Evolutionary conservation across 345 rosid species (phyloP).

Genomic region (Anacardium occidentale): DNA sequence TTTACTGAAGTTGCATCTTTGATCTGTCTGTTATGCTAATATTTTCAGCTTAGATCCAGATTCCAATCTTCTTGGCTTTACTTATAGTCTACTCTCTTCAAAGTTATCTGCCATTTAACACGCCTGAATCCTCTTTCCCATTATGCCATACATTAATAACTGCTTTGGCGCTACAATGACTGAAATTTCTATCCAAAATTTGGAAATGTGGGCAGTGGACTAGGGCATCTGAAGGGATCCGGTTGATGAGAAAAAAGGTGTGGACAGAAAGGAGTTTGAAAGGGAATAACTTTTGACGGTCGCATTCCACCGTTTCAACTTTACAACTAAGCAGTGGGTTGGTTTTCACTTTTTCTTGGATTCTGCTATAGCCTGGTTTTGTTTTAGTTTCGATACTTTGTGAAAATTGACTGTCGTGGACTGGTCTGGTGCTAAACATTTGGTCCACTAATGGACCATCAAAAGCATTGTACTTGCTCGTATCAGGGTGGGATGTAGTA

Average conservation of each 20-base stretch:
- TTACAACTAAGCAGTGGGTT: slow-evolving; percentile 20
- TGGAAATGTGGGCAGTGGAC: too few relatives aligned
- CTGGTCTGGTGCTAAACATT: background rate
- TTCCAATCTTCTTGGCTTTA: background rate
- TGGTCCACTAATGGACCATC: background rate
- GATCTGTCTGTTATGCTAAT: background rate
- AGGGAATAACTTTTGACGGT: slow-evolving; percentile 3
- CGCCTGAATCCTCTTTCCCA: background rate
- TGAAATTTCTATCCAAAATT: background rate
- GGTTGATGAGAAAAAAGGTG: background rate
- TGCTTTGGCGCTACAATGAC: background rate
- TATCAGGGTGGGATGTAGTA: background rate
- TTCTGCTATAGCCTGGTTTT: background rate
- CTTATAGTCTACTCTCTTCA: background rate
- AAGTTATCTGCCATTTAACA: background rate
- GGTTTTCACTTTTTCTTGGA: background rate
- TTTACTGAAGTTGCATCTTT: slow-evolving; percentile 5
- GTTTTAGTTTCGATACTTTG: background rate
- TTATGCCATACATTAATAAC: background rate
- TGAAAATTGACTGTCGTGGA: slow-evolving; percentile 1
- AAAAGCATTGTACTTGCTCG: background rate
- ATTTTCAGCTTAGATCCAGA: background rate
- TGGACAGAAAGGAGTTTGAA: background rate
- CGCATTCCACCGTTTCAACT: slow-evolving; percentile 8
- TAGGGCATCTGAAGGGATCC: background rate